Percentiles rank a stretch among this genome's conserved stretches.
phyloP scores from a whole-genome alignment of 306 rosid genomes.

The Mucuna pruriens region DNA sequence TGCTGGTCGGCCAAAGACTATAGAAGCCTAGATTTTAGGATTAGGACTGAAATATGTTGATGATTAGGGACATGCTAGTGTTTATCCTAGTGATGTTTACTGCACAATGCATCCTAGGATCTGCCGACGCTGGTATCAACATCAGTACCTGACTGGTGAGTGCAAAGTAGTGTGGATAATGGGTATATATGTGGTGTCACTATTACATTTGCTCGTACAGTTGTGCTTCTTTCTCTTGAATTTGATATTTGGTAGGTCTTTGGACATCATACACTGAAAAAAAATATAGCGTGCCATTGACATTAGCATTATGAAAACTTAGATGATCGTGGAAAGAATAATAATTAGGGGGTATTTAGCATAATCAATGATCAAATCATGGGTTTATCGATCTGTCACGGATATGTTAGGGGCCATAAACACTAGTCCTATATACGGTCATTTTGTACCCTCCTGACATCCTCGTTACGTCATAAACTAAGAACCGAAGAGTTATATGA shows the following conservation, averaged over 20 bases:
- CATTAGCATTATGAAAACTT: constrained; percentile 9
- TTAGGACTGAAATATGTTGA: constrained; percentile 29
- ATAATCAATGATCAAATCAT: constrained; percentile 16
- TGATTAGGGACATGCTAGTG: background rate
- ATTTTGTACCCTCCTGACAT: background rate
- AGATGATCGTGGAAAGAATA: constrained; percentile 27
- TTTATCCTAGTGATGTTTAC: constrained; percentile 14
- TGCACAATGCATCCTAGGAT: constrained; percentile 33
- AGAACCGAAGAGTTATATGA: background rate
- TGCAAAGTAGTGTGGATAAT: constrained; percentile 2
- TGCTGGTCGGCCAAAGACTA: constrained; percentile 43
- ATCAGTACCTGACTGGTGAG: background rate
- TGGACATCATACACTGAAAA: background rate
- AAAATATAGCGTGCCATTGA: constrained; percentile 4
- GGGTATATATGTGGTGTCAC: constrained; percentile 29
- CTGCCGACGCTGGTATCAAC: constrained; percentile 40
- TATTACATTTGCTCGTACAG: constrained; percentile 23
- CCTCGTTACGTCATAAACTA: constrained; percentile 26
- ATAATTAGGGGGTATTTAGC: constrained; percentile 18
- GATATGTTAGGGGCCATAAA: background rate
- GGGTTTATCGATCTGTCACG: background rate
- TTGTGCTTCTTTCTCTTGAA: background rate
- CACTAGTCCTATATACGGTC: background rate
- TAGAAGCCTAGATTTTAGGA: constrained; percentile 7
- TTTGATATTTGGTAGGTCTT: background rate